Evolutionary conservation across 176 grass and related monocot species (phyloP).

Genomic region (Puya raimondii): DNA sequence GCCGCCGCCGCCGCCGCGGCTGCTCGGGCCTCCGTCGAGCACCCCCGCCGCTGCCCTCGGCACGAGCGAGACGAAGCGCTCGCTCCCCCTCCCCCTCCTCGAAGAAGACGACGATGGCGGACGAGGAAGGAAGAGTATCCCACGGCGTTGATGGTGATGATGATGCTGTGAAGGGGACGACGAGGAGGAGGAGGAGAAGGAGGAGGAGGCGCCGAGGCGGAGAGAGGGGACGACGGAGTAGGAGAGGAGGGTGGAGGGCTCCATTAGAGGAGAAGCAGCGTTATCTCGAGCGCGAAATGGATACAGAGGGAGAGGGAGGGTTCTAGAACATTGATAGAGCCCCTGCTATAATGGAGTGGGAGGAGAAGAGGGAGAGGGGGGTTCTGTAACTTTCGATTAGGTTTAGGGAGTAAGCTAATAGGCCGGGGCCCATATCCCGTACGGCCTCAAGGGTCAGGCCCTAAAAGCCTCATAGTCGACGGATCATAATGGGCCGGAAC

Average conservation of each 20-base stretch:
- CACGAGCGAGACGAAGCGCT: conserved; percentile 12
- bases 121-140: conserved; percentile 11
- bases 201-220: conserved; percentile 1
- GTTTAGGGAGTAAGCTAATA: no score
- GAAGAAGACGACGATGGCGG: conserved; percentile 13
- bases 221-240: conserved; percentile 29
- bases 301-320: background rate
- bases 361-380: background rate
- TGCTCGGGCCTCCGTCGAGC: conserved; percentile 32
- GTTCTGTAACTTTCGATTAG: background rate
- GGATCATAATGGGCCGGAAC: no score
- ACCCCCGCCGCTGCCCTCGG: conserved; percentile 22
- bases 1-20: conserved; percentile 14
- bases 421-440: no score
- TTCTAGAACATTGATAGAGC: no score
- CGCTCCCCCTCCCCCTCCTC: background rate
- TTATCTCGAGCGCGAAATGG: background rate
- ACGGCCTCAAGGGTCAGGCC: no score
- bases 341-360: background rate
- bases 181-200: background rate
- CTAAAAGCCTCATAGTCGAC: no score
- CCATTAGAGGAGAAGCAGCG: conserved; percentile 26
- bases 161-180: conserved; percentile 12
- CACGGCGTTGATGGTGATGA: background rate
- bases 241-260: conserved; percentile 55